Base-by-base conservation (phyloP, 345 rosid genomes). In the Isatis tinctoria region DNA sequence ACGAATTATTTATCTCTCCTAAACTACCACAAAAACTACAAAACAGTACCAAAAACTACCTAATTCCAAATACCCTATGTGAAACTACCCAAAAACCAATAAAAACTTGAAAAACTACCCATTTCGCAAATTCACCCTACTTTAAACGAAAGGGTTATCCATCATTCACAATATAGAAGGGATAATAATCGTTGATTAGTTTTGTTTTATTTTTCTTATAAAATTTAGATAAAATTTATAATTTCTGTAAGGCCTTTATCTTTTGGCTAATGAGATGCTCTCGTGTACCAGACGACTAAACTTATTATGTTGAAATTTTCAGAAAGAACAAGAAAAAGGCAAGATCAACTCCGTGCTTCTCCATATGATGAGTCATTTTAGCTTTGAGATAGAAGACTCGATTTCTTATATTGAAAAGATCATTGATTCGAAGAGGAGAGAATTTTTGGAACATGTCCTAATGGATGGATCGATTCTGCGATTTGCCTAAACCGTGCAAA, bases 301-400 rank as follows among this genome's bases (percentile, higher is more conserved):
- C 41, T 56, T 56, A 18, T 67, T 28, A 5, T 20, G 3, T 13
- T 32, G 10, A 32, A 27, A 35, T 43, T 35, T n/a, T 12, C 78
- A 85, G 88, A 85, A 82, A 68, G 87, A 85, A 70, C 27, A 62
- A 65, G 74, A 56, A 48, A 77, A 84, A 22, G 89, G 89, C 20
- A 80, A 85, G 66, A 54, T 40, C 13, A 87, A 87, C 76, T 78
- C 67, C 5, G 83, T 82, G 3, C 24, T 73, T 14, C 83, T 87
- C 1, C 74, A 80, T 74, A 11, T 72, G 82, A 81, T 41, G 37
- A 82, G 77, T 30, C 22, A 74, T 12, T 74, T 78, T 5, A 60
- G 65, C 18, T 43, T 63, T 5, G 32, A 61, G 45, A 76, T 85
- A 18, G 83, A 82, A 57, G 85, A 82, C 24, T 75, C 86, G 13